Evolutionary conservation across 225 moss, liverwort and hornwort species (phyloP), one percentile per base, ranked within the genome.

Genomic region (Polytrichum commune): DNA sequence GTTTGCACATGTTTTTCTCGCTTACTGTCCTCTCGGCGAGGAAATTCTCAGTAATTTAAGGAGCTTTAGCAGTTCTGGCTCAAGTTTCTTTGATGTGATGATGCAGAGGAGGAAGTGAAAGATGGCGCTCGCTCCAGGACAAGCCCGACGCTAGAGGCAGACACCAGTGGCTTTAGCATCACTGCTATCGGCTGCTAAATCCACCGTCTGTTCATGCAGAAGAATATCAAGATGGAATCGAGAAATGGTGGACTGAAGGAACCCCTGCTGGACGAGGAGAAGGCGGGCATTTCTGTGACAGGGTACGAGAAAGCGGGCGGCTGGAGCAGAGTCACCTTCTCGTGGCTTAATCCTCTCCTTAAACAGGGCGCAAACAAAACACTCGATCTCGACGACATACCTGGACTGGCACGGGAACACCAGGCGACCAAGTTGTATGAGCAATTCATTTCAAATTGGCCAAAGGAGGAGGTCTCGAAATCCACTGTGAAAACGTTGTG

Each of bases 361-460:
- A 55, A 75, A 25, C 35, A 69, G 29, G 96, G 96, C 0, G 65
- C 55, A 23, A 2, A 60, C 0, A 77, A 68, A 27, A 78, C 73
- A 16, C 78, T 97, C 26, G 70, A 72, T 20, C 77, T 83, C 53
- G 88, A 90, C 0, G 93, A 97, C 67, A 73, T 97, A 18, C 96
- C 96, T 5, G 29, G 70, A 13, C 70, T 97, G 22, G 78, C 83
- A n/a, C 85, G 72, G 5, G 77, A 85, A 28, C 82, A 97, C 75
- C 72, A 73, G 71, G 90, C 92, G 56, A 71, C 80, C 5, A 75
- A 53, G 22, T 54, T 85, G 8, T 85, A 93, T 28, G 73, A 86
- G 55, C 66, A 66, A 19, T 93, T 97, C 71, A 74, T 55, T 13
- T 77, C 83, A 4, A 88, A 88, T 53, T 97, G 96, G 96, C 88